phyloP scores from a whole-genome alignment of 164 flowering plant genomes.

The Berberis vulgaris region DNA sequence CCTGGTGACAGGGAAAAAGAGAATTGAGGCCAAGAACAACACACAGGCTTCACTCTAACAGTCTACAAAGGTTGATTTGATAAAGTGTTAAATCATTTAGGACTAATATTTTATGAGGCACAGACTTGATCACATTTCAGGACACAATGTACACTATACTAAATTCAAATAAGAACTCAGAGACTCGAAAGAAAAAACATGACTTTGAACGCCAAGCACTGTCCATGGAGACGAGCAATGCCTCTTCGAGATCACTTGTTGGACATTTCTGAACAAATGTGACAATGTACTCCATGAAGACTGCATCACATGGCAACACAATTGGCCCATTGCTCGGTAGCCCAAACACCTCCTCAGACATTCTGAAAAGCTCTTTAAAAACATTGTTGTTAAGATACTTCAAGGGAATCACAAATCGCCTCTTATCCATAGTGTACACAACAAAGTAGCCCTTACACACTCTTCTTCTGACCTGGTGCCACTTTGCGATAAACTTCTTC shows the following conservation, averaged over 20 bases:
- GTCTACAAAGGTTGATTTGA: background rate
- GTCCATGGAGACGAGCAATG: conserved; percentile 11
- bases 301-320: conserved; percentile 17
- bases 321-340: conserved; percentile 16
- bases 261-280: conserved; percentile 4
- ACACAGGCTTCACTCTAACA: too few species aligned
- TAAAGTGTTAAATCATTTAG: background rate
- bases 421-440: conserved; percentile 12
- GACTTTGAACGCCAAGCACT: background rate
- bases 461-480: background rate
- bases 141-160: background rate
- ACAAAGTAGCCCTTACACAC: conserved; percentile 17
- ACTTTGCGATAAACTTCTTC: conserved; percentile 9
- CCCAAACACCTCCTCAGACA: conserved; percentile 27
- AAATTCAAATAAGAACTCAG: background rate
- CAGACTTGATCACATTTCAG: background rate
- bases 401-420: conserved; percentile 20
- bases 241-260: conserved; percentile 12
- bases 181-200: background rate
- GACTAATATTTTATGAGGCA: background rate
- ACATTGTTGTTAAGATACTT: conserved; percentile 12
- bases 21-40: too few species aligned
- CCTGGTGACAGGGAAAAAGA: too few species aligned
- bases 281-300: conserved; percentile 13
- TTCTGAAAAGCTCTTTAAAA: conserved; percentile 21